phyloP scores from a whole-genome alignment of 768 basidiomycete genomes.

The Gloeophyllum trabeum region DNA sequence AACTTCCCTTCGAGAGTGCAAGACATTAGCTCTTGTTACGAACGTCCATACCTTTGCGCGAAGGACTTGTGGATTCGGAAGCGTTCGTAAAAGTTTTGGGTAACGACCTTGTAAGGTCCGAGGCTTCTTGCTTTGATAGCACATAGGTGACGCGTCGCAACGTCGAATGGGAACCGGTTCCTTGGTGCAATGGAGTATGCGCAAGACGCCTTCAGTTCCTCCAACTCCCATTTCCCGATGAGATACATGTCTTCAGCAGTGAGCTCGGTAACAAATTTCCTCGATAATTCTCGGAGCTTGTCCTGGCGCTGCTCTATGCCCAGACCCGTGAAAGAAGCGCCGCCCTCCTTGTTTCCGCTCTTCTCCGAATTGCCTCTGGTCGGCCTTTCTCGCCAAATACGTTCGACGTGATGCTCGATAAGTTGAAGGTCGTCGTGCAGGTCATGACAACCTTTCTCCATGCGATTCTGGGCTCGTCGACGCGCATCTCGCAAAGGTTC shows the following conservation, averaged over 20 bases:
- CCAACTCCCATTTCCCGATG: not conserved
- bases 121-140: not conserved
- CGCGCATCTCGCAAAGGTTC: not conserved
- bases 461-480: not conserved
- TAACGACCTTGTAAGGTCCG: conserved; percentile 23
- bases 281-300: not conserved
- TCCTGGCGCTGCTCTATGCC: not conserved
- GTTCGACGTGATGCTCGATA: not conserved
- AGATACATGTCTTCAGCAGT: not conserved
- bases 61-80: too few relatives aligned
- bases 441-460: not conserved
- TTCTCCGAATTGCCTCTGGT: not conserved
- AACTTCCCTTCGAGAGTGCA: too few relatives aligned
- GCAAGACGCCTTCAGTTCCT: not conserved
- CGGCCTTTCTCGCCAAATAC: not conserved
- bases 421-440: not conserved
- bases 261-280: not conserved
- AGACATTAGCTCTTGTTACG: too few relatives aligned
- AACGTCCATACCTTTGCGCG: too few relatives aligned
- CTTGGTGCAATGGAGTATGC: not conserved
- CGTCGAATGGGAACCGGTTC: not conserved
- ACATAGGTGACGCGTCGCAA: not conserved
- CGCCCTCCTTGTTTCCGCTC: too few relatives aligned
- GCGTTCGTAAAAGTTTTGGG: conserved; percentile 31
- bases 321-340: too few relatives aligned